phyloP scores from a whole-genome alignment of 441 rosid genomes.

The Aquilaria agallochum region DNA sequence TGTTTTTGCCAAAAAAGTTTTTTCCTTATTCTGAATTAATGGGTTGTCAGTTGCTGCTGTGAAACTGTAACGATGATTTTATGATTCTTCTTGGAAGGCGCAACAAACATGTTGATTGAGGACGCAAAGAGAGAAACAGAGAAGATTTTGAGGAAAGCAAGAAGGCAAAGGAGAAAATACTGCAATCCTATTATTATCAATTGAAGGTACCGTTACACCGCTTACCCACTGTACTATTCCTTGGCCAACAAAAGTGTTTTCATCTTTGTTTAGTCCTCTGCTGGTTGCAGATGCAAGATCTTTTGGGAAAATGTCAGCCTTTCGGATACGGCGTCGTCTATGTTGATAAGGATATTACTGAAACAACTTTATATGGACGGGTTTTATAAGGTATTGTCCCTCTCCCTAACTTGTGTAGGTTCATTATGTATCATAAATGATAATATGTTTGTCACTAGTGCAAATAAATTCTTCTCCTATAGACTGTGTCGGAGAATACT shows the following conservation, averaged over 20 bases:
- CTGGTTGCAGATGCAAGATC: too few species aligned
- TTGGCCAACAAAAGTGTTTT: neutral
- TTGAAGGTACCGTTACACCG: conserved; percentile 35
- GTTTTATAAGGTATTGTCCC: neutral
- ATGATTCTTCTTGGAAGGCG: conserved; percentile 20
- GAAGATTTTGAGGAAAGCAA: conserved; percentile 65
- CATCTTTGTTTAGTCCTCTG: neutral
- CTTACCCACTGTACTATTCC: neutral
- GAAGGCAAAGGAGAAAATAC: conserved; percentile 69
- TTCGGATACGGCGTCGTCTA: too few species aligned
- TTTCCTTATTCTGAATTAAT: neutral
- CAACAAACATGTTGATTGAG: conserved; percentile 30
- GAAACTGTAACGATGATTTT: neutral
- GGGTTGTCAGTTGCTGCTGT: neutral
- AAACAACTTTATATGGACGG: neutral
- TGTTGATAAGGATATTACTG: too few species aligned
- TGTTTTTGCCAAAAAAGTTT: conserved; percentile 1
- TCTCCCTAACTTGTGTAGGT: too few species aligned
- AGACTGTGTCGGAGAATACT: too few species aligned
- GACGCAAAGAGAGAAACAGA: conserved; percentile 64
- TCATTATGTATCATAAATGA: too few species aligned
- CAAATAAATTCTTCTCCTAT: too few species aligned
- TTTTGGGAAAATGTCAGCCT: neutral
- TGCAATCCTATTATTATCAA: conserved; percentile 56
- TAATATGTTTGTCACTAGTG: too few species aligned